These are phyloP conservation scores for Phytophthora palmivora DNA, from an alignment of 352 stramenopile genomes.

Conservation along the genomic window DNA sequence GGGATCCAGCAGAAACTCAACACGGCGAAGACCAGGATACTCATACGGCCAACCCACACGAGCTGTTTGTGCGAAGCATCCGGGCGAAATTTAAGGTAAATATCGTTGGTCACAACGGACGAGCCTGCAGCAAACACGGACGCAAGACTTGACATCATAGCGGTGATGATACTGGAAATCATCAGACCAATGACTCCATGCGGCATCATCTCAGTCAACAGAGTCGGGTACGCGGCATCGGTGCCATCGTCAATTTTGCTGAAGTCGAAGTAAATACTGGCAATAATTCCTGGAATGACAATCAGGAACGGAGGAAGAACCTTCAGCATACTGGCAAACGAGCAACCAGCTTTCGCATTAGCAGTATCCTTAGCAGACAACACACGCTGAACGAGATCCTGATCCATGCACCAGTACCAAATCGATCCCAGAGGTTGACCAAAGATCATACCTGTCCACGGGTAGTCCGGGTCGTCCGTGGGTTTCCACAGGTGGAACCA, in stretches of 20 bases:
- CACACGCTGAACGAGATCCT: conserved; percentile 72
- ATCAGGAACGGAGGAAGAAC: conserved; percentile 74
- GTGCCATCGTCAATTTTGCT: conserved; percentile 54
- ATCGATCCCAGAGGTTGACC: conserved; percentile 65
- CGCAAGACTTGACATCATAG: conserved; percentile 77
- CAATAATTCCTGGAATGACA: conserved; percentile 70
- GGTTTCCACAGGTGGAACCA: conserved; percentile 69
- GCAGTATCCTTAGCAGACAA: conserved; percentile 74
- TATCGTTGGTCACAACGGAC: conserved; percentile 72
- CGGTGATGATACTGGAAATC: conserved; percentile 73
- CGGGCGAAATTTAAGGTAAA: conserved; percentile 60
- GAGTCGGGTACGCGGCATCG: conserved; percentile 66
- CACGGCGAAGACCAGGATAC: conserved; percentile 54
- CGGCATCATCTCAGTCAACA: conserved; percentile 76
- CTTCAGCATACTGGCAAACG: conserved; percentile 67
- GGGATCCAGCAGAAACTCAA: conserved; percentile 74
- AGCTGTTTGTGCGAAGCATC: conserved; percentile 67
- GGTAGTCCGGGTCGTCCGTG: conserved; percentile 60
- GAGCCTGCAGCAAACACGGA: conserved; percentile 70
- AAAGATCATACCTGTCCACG: conserved; percentile 77
- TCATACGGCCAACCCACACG: conserved; percentile 62
- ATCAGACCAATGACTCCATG: conserved; percentile 70
- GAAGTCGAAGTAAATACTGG: conserved; percentile 69
- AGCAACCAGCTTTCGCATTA: conserved; percentile 62
- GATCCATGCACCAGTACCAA: conserved; percentile 84